Percentiles rank a stretch among this genome's conserved stretches.
These are phyloP conservation scores for Aspergillus sp. DNA, from an alignment of 2,329 filamentous ascomycete species.

Conservation along the genomic window DNA sequence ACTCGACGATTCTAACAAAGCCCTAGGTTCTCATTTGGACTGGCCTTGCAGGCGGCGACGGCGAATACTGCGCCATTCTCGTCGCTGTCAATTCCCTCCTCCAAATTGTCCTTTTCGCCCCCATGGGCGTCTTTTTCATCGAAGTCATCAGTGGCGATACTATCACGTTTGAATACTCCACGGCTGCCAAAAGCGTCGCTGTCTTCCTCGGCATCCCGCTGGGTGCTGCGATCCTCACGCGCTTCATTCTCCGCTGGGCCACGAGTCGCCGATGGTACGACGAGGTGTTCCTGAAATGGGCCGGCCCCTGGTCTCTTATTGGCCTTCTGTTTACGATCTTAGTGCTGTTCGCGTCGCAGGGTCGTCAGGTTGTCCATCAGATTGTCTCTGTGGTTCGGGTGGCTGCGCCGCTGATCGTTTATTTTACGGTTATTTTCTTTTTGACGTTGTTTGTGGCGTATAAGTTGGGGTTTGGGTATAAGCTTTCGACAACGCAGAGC, in stretches of 20 bases:
- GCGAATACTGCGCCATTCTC: conserved; percentile 80
- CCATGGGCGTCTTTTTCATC: conserved; percentile 68
- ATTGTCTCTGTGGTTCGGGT: conserved; percentile 81
- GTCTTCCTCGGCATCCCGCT: conserved; percentile 84
- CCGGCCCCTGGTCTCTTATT: conserved; percentile 73
- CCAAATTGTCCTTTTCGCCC: conserved; percentile 72
- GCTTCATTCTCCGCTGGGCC: conserved; percentile 59
- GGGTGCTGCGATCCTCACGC: conserved; percentile 71
- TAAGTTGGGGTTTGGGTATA: conserved; percentile 71
- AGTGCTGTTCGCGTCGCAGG: conserved; percentile 81
- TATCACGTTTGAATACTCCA: conserved; percentile 58
- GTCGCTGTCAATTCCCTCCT: conserved; percentile 77
- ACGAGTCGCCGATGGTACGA: conserved; percentile 59
- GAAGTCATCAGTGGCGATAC: conserved; percentile 60
- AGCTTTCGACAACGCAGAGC: conserved; percentile 70
- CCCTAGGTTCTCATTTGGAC: conserved; percentile 70
- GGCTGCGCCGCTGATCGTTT: conserved; percentile 75
- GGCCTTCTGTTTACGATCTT: conserved; percentile 85
- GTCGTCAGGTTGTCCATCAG: conserved; percentile 73
- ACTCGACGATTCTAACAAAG: neutral
- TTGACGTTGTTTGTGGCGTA: conserved; percentile 62
- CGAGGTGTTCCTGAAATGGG: conserved; percentile 65
- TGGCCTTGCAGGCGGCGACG: conserved; percentile 70
- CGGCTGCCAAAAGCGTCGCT: conserved; percentile 74
- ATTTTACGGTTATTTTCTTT: conserved; percentile 75